Evolutionary conservation across 768 basidiomycete genomes (phyloP), one percentile per base, ranked within the genome.

Genomic region (Mycena polygramma): DNA sequence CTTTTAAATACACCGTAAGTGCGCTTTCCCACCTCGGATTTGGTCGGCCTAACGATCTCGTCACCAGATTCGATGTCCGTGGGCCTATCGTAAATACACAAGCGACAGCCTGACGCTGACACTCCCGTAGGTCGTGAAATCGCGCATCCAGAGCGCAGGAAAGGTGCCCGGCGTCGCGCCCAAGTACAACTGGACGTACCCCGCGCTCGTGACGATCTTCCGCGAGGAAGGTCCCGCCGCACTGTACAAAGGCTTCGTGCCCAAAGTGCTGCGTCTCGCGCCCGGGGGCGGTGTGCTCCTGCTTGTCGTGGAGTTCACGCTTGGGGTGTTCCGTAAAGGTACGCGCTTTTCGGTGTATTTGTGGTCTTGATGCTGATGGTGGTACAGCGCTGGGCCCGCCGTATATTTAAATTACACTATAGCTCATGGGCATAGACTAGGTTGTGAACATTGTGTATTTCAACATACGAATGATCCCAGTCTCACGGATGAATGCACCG

Each of bases 181-280:
- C 22, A 97, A 96, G 77, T 96, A 97, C 82, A 94, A 93, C 81
- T 98, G 97, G 97, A 92, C 97, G 63, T 96, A 97, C 83, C 96
- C 97, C 19, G 93, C 94, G 69, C 84, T 97, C 13, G 81, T 88
- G 22, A 92, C 90, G 7, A 95, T 97, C 73, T 88, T 92, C 71
- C 89, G 93, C 30, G 95, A 97, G 83, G 96, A 98, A 79, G 96
- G 96, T 35, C 77, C 91, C 2, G 89, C 82, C 5, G 95, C 96
- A 6, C 84, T 98, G 45, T 98, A 97, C 87, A 97, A 97, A 79
- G 96, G 97, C 41, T 99, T 98, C 80, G 85, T 94, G 19, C 97
- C 97, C 36, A 99, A 99, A 80, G 96, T 98, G 5, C 87, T 99
- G 51, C 89, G 97, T 73, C 87, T 99, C 30, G 97, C 97, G 15